These are phyloP conservation scores for Zoysia pacifica DNA, from an alignment of 176 grass and related monocot species.

Conservation along the genomic window DNA sequence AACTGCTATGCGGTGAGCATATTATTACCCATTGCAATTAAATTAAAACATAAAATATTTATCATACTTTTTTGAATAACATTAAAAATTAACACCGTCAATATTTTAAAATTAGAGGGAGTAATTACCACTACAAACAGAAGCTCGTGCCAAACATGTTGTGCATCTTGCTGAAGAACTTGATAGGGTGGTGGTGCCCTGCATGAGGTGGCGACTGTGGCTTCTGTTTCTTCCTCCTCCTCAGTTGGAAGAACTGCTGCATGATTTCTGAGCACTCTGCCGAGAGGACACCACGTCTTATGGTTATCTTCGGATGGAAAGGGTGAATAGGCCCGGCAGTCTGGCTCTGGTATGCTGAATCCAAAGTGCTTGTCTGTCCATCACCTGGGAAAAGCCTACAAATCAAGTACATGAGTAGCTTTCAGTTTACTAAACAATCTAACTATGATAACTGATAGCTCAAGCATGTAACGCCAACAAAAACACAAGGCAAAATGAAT, in stretches of 20 bases:
- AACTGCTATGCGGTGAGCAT: too few species aligned
- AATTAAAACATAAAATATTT: too few species aligned
- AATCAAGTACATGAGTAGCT: constrained; percentile 14
- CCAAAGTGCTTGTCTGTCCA: constrained; percentile 54
- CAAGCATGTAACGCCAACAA: not conserved
- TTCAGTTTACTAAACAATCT: not conserved
- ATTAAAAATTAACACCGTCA: too few species aligned
- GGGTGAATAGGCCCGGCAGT: constrained; percentile 67
- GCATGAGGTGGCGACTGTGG: constrained; percentile 44
- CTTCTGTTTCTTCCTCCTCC: constrained; percentile 76
- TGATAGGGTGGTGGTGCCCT: constrained; percentile 62
- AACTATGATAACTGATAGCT: not conserved
- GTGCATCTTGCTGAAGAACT: constrained; percentile 82
- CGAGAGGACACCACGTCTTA: constrained; percentile 71
- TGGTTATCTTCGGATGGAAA: constrained; percentile 87
- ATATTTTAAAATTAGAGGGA: too few species aligned
- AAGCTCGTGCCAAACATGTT: constrained; percentile 70
- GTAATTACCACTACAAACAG: constrained; percentile 58
- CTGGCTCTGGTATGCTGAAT: constrained; percentile 41
- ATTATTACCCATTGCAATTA: too few species aligned
- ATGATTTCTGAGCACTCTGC: constrained; percentile 76
- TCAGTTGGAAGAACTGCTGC: constrained; percentile 86
- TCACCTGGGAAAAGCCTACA: constrained; percentile 79
- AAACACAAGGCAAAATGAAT: constrained; percentile 10
- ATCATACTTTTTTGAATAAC: too few species aligned